These are phyloP conservation scores for Halophytophthora polymorphica DNA, from an alignment of 352 stramenopile species.

Conservation along the genomic window DNA sequence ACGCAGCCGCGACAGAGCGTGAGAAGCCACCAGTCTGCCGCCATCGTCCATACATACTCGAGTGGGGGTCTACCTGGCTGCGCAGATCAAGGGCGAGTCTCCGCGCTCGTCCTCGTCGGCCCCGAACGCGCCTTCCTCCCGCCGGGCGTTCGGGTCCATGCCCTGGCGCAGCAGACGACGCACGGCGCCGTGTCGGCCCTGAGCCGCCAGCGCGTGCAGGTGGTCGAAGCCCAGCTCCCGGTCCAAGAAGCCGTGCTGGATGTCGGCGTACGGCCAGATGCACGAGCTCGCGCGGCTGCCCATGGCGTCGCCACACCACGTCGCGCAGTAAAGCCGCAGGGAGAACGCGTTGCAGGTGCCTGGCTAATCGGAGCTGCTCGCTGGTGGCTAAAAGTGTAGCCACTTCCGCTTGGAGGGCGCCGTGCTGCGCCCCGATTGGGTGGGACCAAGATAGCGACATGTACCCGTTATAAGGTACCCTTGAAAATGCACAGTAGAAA, in stretches of 20 bases:
- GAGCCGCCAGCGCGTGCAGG: slow-evolving; percentile 44
- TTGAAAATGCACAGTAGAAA: too few species aligned
- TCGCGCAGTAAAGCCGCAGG: neutral
- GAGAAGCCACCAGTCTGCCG: neutral
- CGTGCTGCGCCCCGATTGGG: slow-evolving; percentile 4
- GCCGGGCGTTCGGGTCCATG: slow-evolving; percentile 52
- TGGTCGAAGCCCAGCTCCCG: slow-evolving; percentile 49
- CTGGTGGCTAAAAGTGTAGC: slow-evolving; percentile 5
- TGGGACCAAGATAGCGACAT: too few species aligned
- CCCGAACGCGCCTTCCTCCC: slow-evolving; percentile 27
- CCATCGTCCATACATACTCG: neutral
- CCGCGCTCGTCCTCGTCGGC: slow-evolving; percentile 42
- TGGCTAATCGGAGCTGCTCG: neutral
- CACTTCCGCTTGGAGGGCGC: slow-evolving; percentile 9
- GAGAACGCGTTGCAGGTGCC: neutral
- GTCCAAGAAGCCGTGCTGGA: slow-evolving; percentile 57
- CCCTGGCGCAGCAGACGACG: slow-evolving; percentile 49
- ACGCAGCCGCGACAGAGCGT: neutral
- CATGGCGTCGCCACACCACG: slow-evolving; percentile 20
- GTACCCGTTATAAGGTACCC: too few species aligned
- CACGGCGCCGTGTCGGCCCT: slow-evolving; percentile 38
- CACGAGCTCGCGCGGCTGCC: slow-evolving; percentile 48
- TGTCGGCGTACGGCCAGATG: slow-evolving; percentile 53
- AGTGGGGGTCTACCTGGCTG: slow-evolving; percentile 27
- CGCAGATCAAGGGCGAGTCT: slow-evolving; percentile 60